phyloP scores from a whole-genome alignment of 129 eudicot genomes.

The Artemisia annua region DNA sequence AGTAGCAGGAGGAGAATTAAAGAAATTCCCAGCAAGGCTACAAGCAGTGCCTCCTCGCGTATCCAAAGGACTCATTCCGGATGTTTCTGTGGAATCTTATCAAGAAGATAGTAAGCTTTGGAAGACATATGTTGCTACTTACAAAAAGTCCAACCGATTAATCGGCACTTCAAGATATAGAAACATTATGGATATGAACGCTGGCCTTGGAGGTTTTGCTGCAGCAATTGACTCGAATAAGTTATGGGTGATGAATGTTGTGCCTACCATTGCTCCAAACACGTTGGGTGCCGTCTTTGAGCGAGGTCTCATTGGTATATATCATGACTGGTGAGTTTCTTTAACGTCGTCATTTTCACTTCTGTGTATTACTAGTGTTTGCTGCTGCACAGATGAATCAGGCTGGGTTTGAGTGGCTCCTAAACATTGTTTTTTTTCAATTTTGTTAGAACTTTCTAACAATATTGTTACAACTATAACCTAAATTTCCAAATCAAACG shows the following conservation, averaged over 20 bases:
- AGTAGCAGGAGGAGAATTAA: slow-evolving; percentile 81
- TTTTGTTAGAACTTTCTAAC: too few species aligned
- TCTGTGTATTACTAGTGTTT: not conserved
- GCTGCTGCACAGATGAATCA: not conserved
- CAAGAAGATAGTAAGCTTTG: slow-evolving; percentile 68
- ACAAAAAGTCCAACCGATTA: slow-evolving; percentile 56
- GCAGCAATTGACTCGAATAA: slow-evolving; percentile 77
- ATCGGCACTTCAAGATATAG: slow-evolving; percentile 77
- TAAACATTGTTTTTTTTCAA: too few species aligned
- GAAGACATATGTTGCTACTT: slow-evolving; percentile 68
- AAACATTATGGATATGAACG: slow-evolving; percentile 96
- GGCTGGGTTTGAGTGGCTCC: too few species aligned
- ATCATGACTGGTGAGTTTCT: slow-evolving; percentile 84
- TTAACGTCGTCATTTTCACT: not conserved
- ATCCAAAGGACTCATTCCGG: slow-evolving; percentile 59
- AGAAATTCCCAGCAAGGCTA: slow-evolving; percentile 77
- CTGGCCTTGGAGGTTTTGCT: slow-evolving; percentile 89
- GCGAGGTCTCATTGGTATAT: slow-evolving; percentile 89
- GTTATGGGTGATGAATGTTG: slow-evolving; percentile 96
- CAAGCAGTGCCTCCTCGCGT: slow-evolving; percentile 77
- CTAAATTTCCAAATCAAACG: not conserved
- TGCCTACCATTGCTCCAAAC: slow-evolving; percentile 77
- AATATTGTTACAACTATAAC: not conserved
- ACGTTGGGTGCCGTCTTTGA: slow-evolving; percentile 81
- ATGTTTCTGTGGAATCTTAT: slow-evolving; percentile 69